Evolutionary conservation across 495 filamentous ascomycete species (phyloP).

Genomic region (Apodospora peruviana): DNA sequence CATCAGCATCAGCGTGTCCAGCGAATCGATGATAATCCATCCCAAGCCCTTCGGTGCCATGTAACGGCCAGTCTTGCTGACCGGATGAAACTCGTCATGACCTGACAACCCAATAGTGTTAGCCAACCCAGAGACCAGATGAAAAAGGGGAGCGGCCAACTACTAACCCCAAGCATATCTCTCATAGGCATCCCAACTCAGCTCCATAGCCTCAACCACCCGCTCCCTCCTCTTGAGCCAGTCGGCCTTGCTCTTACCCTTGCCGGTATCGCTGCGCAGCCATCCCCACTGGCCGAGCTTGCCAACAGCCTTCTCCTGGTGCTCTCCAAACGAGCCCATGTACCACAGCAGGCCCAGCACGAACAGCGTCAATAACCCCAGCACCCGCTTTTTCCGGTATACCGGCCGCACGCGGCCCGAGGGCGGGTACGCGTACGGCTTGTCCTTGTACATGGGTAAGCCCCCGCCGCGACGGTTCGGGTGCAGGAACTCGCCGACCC

Average conservation of each 20-base stretch:
- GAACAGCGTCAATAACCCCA: constrained; percentile 44
- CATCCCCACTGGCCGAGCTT: constrained; percentile 36
- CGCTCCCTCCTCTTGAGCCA: constrained; percentile 74
- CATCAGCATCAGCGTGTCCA: constrained; percentile 98
- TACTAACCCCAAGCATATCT: constrained; percentile 87
- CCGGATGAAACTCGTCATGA: constrained; percentile 76
- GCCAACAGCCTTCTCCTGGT: constrained; percentile 22
- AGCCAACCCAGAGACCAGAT: neutral
- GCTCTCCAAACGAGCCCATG: constrained; percentile 46
- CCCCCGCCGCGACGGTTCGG: constrained; percentile 49
- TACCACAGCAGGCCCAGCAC: constrained; percentile 52
- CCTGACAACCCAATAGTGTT: constrained; percentile 42
- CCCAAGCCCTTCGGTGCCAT: constrained; percentile 83
- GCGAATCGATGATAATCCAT: constrained; percentile 95
- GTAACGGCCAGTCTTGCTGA: constrained; percentile 70
- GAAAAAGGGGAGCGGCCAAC: neutral
- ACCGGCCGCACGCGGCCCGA: constrained; percentile 42
- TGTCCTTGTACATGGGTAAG: constrained; percentile 98
- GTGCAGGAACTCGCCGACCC: constrained; percentile 40
- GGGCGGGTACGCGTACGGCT: constrained; percentile 70
- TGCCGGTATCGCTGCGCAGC: constrained; percentile 30
- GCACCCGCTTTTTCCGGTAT: constrained; percentile 49
- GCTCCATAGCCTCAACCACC: constrained; percentile 83
- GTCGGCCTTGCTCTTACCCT: constrained; percentile 40
- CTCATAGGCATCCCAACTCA: constrained; percentile 91